Evolutionary conservation across 169 alveolate species (phyloP), one percentile per base, ranked within the genome.

Genomic region (Cryptosporidium parvum): DNA sequence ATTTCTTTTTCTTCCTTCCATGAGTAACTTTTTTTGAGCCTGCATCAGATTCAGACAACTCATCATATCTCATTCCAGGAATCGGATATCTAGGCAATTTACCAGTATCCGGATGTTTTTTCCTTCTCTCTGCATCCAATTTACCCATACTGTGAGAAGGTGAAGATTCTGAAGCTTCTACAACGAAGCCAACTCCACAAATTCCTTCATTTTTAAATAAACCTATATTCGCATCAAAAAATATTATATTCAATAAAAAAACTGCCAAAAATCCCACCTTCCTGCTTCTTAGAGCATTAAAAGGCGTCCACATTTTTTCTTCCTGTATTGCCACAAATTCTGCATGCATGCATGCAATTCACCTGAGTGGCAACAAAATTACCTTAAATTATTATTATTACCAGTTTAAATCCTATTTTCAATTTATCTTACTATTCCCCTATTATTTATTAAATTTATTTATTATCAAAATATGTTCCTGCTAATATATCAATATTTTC

Each of bases 1-100:
- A 48, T 35, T 58, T 52, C 56, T 53, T 52, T 39, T 53, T 39
- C n/a, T 33, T 73, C n/a, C 35, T 21, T 58, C 35, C 68, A 23
- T 59, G 33, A 3, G 2, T 67, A 9, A 9, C 48, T 14, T 42
- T 42, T 9, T 9, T 7, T 9, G 48, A 42, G 10, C 10, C 5
- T 7, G 33, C 10, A 6, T 39, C 68, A 33, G 86, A 73, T 12
- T n/a, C 52, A 1, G 62, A 44, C 8, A 59, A 56, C 68, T 73
- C 86, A 51, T 52, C 86, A 42, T 73, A 73, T 59, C 71, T 73
- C 71, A 58, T 73, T 35, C 86, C 86, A 42, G 86, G 86, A 53
- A 51, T 9, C 0, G 86, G 86, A 35, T 73, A 73, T 42, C 71
- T 56, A 6, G 86, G 86, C 5, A 73, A 59, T 10, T 33, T 56